These are phyloP conservation scores for Cladosporium sp. DNA, from an alignment of 2,329 filamentous ascomycete species.

Conservation along the genomic window DNA sequence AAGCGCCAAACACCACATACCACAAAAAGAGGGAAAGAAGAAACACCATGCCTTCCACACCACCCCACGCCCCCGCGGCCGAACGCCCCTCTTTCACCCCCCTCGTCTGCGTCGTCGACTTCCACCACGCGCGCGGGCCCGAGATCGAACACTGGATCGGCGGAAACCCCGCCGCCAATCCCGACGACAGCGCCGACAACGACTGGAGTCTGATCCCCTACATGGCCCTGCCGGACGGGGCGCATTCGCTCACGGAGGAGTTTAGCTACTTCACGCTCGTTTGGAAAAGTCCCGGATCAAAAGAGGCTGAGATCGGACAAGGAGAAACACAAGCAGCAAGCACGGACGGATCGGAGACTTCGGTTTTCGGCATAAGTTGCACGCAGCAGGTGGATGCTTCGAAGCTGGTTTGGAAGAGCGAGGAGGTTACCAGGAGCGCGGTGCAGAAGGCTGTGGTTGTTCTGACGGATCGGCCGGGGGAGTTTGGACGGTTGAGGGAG, in stretches of 20 bases:
- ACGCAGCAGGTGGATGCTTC: conserved; percentile 84
- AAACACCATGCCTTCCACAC: conserved; percentile 13
- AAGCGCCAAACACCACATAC: conserved; percentile 3
- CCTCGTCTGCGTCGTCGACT: conserved; percentile 50
- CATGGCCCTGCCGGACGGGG: conserved; percentile 94
- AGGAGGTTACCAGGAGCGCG: conserved; percentile 93
- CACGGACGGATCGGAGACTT: conserved; percentile 27
- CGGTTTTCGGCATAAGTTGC: conserved; percentile 92
- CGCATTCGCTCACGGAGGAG: conserved; percentile 90
- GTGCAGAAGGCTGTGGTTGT: conserved; percentile 98
- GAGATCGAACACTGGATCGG: conserved; percentile 95
- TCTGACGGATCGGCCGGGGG: conserved; percentile 84
- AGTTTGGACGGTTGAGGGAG: conserved; percentile 86
- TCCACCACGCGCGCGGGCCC: conserved; percentile 63
- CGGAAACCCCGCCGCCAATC: conserved; percentile 66
- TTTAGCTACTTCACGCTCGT: conserved; percentile 95
- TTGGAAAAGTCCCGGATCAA: conserved; percentile 42
- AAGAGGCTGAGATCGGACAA: too few species aligned
- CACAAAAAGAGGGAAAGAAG: conserved; percentile 1
- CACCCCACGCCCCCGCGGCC: background rate
- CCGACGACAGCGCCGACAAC: conserved; percentile 74
- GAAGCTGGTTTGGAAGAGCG: conserved; percentile 69
- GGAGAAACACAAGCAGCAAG: conserved; percentile 19
- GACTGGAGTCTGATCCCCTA: conserved; percentile 92
- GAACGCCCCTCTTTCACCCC: conserved; percentile 36